These are phyloP conservation scores for Sclerotiophoma versabilis DNA, from an alignment of 2,329 filamentous ascomycete species.

Conservation along the genomic window DNA sequence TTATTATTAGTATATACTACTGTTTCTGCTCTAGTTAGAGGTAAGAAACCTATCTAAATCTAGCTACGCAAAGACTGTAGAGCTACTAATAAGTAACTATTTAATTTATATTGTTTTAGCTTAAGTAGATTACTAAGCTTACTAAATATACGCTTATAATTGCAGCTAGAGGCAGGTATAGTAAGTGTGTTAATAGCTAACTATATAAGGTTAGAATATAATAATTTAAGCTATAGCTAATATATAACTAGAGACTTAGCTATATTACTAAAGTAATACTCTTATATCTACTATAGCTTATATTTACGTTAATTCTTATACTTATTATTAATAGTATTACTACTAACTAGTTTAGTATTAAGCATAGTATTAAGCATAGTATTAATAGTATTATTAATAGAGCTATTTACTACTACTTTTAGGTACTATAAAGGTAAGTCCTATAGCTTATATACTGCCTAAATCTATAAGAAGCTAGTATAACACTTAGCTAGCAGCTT, in stretches of 20 bases:
- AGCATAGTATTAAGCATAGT: neutral
- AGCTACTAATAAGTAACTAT: neutral
- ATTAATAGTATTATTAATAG: neutral
- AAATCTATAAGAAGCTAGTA: no score
- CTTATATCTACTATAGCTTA: neutral
- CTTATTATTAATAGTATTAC: neutral
- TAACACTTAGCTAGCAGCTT: no score
- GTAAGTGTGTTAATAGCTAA: neutral
- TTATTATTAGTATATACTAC: neutral
- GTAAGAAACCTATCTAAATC: neutral
- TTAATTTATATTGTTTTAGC: neutral
- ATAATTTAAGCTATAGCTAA: neutral
- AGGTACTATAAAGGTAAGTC: no score
- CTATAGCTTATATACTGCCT: no score
- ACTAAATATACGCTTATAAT: neutral
- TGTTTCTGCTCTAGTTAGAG: neutral
- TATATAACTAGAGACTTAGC: neutral
- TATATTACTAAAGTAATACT: neutral
- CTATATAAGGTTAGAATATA: neutral
- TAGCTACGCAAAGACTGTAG: neutral
- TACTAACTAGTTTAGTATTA: neutral
- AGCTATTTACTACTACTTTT: no score
- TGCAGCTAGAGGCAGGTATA: neutral
- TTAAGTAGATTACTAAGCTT: neutral
- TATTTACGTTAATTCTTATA: neutral